phyloP scores from a whole-genome alignment of 2,329 filamentous ascomycete species.

The Thielaviopsis punctulata region DNA sequence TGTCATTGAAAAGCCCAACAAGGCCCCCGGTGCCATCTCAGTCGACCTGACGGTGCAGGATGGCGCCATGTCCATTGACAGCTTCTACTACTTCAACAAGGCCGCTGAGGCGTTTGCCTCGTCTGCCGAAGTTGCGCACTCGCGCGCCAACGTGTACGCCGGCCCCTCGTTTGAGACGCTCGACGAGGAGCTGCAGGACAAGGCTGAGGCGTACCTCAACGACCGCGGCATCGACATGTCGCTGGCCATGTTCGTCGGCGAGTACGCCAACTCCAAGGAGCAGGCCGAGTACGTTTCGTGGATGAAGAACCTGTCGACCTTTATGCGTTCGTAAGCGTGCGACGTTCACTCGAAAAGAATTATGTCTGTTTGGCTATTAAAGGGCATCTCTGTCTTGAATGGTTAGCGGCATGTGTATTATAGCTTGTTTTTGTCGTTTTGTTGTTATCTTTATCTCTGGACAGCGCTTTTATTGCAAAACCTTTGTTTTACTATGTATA shows the following conservation, averaged over 20 bases:
- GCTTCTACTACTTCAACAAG: slow-evolving; percentile 74
- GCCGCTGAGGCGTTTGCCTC: slow-evolving; percentile 59
- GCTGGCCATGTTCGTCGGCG: slow-evolving; percentile 77
- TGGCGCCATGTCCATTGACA: slow-evolving; percentile 72
- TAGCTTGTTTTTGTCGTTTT: neutral
- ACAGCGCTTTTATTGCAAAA: neutral
- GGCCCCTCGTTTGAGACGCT: slow-evolving; percentile 87
- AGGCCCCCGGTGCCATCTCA: slow-evolving; percentile 54
- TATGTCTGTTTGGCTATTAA: neutral
- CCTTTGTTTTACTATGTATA: neutral
- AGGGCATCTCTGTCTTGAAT: neutral
- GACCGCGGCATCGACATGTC: slow-evolving; percentile 80
- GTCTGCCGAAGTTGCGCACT: slow-evolving; percentile 60
- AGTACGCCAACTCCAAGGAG: slow-evolving; percentile 97
- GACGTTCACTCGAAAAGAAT: neutral
- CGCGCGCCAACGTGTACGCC: slow-evolving; percentile 63
- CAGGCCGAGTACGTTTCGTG: slow-evolving; percentile 90
- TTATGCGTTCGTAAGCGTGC: slow-evolving; percentile 34
- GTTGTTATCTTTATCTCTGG: neutral
- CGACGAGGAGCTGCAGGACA: slow-evolving; percentile 84
- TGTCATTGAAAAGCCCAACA: slow-evolving; percentile 71
- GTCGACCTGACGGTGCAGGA: slow-evolving; percentile 79
- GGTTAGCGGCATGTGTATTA: slow-evolving; percentile 4
- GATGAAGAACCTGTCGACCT: slow-evolving; percentile 74
- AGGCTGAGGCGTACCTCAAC: slow-evolving; percentile 86